Base-by-base conservation (phyloP, 1,284 basidiomycete genomes). In the Meira miltonrushii region DNA sequence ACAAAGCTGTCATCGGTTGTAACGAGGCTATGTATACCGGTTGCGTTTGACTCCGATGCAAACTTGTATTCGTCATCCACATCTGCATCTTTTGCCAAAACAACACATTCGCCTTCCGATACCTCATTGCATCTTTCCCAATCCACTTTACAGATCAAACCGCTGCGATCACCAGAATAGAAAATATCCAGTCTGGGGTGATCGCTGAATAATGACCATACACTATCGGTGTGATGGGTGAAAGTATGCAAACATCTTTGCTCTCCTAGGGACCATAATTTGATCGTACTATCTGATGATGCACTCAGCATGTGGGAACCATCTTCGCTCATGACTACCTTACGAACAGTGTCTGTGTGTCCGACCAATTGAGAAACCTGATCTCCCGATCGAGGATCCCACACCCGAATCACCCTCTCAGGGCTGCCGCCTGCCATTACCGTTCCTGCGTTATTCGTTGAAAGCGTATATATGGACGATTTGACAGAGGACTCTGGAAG, bases 241-340 rank as follows among this genome's bases (percentile, higher is more conserved):
- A 97, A 98, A 0, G 94, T 98, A 73, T 98, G 92, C 12, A 98
- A 80, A 75, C 92, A 95, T 11, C 89, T 84, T 77, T 96, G 93
- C 10, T 84, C 83, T 19, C 89, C 87, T 11, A 97, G 81, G 0
- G 92, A 96, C 94, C 94, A 97, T 10, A 98, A 84, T 71, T 92
- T 92, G 72, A 89, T 84, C 1, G 89, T 89, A 6, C 87, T 86
- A 85, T 75, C 62, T 11, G 63, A 65, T 44, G 67, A 61, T 44
- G 64, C 68, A 0, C 74, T 69, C 11, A 63, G 21, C 2, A 83
- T 87, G 79, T 78, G 92, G 84, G 85, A 84, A 23, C 88, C 87
- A 79, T 97, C 93, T 39, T 93, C 89, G 17, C 88, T 89, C 3
- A 97, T 82, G 47, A 94, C 79, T 50, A 97, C 87, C 1, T 90